A percentile compares a stretch with the other conserved stretches of the same genome.
Conservation (phyloP, 164 flowering plant genomes). For the Kalanchoe fedtschenkoi region DNA sequence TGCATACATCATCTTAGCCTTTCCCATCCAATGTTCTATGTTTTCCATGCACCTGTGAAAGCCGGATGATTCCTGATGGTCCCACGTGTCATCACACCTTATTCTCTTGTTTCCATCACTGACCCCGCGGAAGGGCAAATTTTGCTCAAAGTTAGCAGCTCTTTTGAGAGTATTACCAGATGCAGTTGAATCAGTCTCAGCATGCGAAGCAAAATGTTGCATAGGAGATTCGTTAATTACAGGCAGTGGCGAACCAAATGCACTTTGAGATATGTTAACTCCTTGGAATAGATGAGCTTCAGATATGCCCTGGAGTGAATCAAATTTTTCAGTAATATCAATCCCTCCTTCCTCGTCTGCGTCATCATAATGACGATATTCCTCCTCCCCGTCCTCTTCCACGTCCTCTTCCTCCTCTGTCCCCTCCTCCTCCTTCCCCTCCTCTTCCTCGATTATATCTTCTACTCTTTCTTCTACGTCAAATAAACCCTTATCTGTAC, state of each 20-base stretch:
- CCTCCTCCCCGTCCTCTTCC: conserved; percentile 15
- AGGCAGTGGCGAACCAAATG: conserved; percentile 26
- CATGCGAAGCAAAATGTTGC: conserved; percentile 31
- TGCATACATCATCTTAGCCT: conserved; percentile 33
- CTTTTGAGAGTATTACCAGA: conserved; percentile 43
- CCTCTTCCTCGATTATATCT: conserved; percentile 13
- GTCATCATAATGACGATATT: conserved; percentile 17
- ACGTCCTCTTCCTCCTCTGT: conserved; percentile 6
- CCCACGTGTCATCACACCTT: conserved; percentile 46
- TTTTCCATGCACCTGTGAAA: conserved; percentile 41
- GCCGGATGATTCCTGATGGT: conserved; percentile 26
- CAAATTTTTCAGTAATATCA: conserved; percentile 16
- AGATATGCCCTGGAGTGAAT: conserved; percentile 24
- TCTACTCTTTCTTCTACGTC: conserved; percentile 17
- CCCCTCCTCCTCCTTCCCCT: background rate
- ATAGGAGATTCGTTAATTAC: conserved; percentile 28
- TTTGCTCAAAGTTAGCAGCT: conserved; percentile 35
- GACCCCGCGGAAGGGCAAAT: background rate
- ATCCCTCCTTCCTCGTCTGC: conserved; percentile 20
- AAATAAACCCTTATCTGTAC: conserved; percentile 14
- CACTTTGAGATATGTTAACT: conserved; percentile 27
- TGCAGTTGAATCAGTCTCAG: conserved; percentile 27
- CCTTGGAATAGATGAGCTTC: conserved; percentile 38
- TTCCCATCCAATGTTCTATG: conserved; percentile 24
- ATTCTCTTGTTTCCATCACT: conserved; percentile 42